Conservation (phyloP, 1,284 basidiomycete genomes). For the Cryptococcus neoformans region DNA sequence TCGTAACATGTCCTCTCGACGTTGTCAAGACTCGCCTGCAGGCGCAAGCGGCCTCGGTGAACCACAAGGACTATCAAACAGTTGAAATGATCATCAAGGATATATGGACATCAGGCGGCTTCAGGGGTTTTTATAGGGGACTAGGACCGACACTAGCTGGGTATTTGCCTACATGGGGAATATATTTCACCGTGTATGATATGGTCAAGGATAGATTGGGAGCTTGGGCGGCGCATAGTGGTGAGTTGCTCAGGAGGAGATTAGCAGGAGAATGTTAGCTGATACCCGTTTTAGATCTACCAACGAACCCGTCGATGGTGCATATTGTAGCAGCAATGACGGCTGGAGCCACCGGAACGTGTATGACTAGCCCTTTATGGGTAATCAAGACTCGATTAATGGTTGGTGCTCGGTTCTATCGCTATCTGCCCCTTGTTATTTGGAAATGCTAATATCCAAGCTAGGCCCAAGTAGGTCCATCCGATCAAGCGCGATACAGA, state of each 20-base stretch:
- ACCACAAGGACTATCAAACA: conserved; percentile 69
- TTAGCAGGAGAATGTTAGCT: too few species aligned
- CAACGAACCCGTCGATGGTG: conserved; percentile 42
- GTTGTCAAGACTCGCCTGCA: conserved; percentile 97
- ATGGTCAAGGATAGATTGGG: conserved; percentile 80
- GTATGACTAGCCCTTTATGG: conserved; percentile 91
- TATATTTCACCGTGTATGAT: conserved; percentile 97
- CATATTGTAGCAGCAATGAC: conserved; percentile 91
- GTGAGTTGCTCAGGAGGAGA: conserved; percentile 28
- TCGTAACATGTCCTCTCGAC: conserved; percentile 95
- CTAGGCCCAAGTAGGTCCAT: conserved; percentile 53
- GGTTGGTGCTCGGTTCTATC: conserved; percentile 66
- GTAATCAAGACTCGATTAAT: conserved; percentile 97
- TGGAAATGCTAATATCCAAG: too few species aligned
- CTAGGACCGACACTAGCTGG: conserved; percentile 92
- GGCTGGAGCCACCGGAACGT: conserved; percentile 84
- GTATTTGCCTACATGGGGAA: conserved; percentile 95
- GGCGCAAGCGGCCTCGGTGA: conserved; percentile 70
- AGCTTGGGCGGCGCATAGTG: conserved; percentile 46
- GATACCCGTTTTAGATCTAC: conserved; percentile 26
- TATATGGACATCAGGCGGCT: conserved; percentile 69
- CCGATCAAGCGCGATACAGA: conserved; percentile 69
- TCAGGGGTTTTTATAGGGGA: conserved; percentile 86
- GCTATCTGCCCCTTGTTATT: too few species aligned
- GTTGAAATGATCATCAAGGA: conserved; percentile 70